Conservation (phyloP, 306 rosid species). For the Oemleria cerasiformis region DNA sequence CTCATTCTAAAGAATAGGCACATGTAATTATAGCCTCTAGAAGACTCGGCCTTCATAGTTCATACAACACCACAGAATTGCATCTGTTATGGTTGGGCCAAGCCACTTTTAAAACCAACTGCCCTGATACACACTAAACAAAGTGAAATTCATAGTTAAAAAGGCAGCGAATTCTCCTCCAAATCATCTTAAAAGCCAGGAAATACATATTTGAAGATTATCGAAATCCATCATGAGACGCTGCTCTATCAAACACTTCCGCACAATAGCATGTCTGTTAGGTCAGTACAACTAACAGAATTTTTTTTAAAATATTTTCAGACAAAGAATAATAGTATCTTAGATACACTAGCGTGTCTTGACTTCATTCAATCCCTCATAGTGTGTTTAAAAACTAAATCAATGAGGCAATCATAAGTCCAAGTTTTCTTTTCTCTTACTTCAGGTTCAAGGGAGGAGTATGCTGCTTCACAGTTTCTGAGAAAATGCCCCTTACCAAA, state of each 20-base stretch:
- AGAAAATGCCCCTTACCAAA: slow-evolving; percentile 78
- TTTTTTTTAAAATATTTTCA: not conserved
- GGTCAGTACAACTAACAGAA: not conserved
- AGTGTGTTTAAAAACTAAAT: slow-evolving; percentile 36
- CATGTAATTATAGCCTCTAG: not conserved
- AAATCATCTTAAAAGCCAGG: not conserved
- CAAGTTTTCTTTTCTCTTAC: slow-evolving; percentile 47
- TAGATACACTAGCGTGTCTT: not conserved
- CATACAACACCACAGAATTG: not conserved
- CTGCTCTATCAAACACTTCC: not conserved
- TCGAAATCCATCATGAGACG: not conserved
- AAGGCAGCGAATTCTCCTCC: not conserved
- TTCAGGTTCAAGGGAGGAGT: slow-evolving; percentile 46
- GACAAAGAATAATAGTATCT: not conserved
- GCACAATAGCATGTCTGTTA: not conserved
- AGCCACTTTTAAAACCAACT: not conserved
- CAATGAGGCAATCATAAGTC: slow-evolving; percentile 52
- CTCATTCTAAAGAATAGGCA: not conserved
- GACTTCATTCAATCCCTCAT: not conserved
- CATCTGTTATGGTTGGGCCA: not conserved
- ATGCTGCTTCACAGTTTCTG: slow-evolving; percentile 45
- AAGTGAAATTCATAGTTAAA: not conserved
- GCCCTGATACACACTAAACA: not conserved
- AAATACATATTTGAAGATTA: not conserved
- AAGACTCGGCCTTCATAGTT: not conserved